Evolutionary conservation across 2,329 filamentous ascomycete genomes (phyloP), one percentile per base, ranked within the genome.

Genomic region (Diplodia corticola): DNA sequence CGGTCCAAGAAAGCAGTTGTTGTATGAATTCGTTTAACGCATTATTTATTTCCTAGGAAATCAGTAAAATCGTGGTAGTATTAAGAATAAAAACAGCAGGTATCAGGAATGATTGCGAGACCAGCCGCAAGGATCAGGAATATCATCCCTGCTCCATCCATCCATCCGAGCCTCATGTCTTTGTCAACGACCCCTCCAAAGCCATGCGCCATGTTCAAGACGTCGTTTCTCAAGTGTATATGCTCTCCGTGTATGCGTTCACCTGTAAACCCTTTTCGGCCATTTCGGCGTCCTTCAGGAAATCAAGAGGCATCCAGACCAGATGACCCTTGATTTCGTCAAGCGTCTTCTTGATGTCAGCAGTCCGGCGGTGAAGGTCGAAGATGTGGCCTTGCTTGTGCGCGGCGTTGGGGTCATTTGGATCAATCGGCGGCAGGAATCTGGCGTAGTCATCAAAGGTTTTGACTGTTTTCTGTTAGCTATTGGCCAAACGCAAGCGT

Each of bases 291-390:
- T 96, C 88, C 72, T 86, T 84, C 74, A 98, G 78, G 75, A 97
- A 98, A 53, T 93, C 87, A 73, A 98, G 77, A n/a, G 93, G 93
- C 89, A 97, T 94, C 91, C 92, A 96, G 6, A 98, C 94, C 48
- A 98, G 78, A 80, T 98, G 94, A 0, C 94, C 94, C 79, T 88
- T 89, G 70, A 98, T 87, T 73, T 89, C 84, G 72, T 92, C 88
- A 59, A 98, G 81, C 77, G 94, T 92, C 70, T 84, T 77, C 17
- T 91, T 85, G 6, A 95, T 88, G 65, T 96, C 89, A 26, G 88
- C 83, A 0, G 88, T 85, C 0, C 73, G 71, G 7, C 71, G 67
- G 77, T 90, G 92, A 67, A 86, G 86, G 75, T 96, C 92, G 72
- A 91, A 96, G 67, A 98, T 84, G 78, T 98, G 95, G 0, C 95